Conservation (phyloP, 2,329 filamentous ascomycete species). For the Aspergillus piperis region DNA sequence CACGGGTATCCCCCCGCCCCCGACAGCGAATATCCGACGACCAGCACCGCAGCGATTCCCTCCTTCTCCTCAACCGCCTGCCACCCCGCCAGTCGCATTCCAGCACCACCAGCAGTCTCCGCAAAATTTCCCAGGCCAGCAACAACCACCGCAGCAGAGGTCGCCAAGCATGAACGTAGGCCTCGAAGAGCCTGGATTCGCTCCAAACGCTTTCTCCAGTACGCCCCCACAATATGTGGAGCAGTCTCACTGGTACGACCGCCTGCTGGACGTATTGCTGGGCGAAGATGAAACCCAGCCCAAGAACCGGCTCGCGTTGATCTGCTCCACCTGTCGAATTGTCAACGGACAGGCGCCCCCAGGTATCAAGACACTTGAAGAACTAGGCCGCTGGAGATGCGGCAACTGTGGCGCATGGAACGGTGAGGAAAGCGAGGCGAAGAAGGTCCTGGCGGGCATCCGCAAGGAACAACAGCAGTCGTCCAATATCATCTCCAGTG, state of each 20-base stretch:
- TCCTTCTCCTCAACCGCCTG: conserved; percentile 10
- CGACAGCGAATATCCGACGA: conserved; percentile 64
- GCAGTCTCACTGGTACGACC: conserved; percentile 82
- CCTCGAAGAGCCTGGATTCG: conserved; percentile 47
- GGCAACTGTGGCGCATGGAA: conserved; percentile 81
- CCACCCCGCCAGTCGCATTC: neutral
- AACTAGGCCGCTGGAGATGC: conserved; percentile 86
- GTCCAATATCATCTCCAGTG: conserved; percentile 21
- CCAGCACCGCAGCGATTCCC: conserved; percentile 16
- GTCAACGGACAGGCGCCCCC: conserved; percentile 97
- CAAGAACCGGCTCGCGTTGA: conserved; percentile 85
- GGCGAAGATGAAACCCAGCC: conserved; percentile 93
- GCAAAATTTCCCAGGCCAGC: neutral
- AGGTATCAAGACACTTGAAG: conserved; percentile 72
- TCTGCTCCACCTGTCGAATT: conserved; percentile 78
- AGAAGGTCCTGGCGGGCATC: conserved; percentile 70
- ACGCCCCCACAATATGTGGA: conserved; percentile 38
- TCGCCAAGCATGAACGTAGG: neutral
- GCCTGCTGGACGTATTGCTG: conserved; percentile 85
- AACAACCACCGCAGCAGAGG: conserved; percentile 10
- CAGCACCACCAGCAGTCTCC: conserved; percentile 16
- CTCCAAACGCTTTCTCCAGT: conserved; percentile 50
- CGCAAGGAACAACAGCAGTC: conserved; percentile 26
- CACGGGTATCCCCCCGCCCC: conserved; percentile 60
- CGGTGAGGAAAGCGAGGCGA: conserved; percentile 75